Evolutionary conservation across 2,329 filamentous ascomycete species (phyloP), one percentile per base, ranked within the genome.

Genomic region (Pestalotiopsis sp.): DNA sequence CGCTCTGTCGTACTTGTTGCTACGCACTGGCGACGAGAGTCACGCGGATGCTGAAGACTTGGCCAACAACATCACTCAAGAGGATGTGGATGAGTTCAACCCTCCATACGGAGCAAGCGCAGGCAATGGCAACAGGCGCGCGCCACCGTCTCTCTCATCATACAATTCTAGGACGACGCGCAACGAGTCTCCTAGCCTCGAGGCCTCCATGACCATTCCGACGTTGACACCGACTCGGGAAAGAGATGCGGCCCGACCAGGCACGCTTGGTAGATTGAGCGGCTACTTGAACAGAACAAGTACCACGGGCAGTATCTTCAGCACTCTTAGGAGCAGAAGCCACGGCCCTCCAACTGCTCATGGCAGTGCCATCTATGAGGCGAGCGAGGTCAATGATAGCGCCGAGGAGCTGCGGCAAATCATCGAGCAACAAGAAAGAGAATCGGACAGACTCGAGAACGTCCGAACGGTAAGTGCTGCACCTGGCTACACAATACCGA

Each of bases 1-100:
- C 77, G 95, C 96, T 0, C 86, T 99, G 67, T 97, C 94, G 1
- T 99, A 99, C 78, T 87, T 99, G 14, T 87, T 98, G 45, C 86
- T 97, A 38, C 91, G 95, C 60, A 94, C 91, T 31, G 86, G 89
- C 39, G 84, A 87, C 23, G 91, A 92, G 49, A 87, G 84, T n/a
- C 86, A 88, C 65, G 83, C 87, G 6, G 88, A 90, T 72, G 85
- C 87, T 4, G 87, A 93, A 71, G 90, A 86, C 72, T 81, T 87
- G 69, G 85, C 84, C 1, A 85, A 84, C 52, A 84, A 85, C 71
- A 85, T 91, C 65, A 89, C 89, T 0, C 83, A 84, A 27, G 89
- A 90, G 62, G 90, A 92, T 70, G 84, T 91, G 2, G 87, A 90
- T 52, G 96, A 98, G 78, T 97, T 98, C 83, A 97, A 97, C 76